Base-by-base conservation (phyloP, 2,329 filamentous ascomycete genomes). In the Ilyonectria mors-panacis region DNA sequence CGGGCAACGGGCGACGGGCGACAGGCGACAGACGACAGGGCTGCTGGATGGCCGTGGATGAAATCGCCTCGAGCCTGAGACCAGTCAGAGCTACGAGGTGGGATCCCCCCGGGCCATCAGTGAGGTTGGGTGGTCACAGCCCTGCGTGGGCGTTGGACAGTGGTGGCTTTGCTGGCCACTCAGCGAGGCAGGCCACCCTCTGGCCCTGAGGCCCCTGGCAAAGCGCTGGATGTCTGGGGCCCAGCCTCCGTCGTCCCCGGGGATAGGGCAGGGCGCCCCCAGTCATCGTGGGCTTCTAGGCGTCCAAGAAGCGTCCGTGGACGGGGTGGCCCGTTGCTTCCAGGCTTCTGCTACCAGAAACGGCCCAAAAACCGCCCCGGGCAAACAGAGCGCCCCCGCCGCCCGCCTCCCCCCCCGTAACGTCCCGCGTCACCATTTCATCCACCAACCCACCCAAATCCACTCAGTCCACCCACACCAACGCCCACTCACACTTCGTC, bases 381-480 rank as follows among this genome's bases (percentile, higher is more conserved):
- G 42, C 37, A 50, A 56, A 57, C 15, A 69, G 54, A 69, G 60
- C 70, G 69, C 71, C 68, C 50, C 61, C 66, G 66, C 69, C 70
- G 59, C 54, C 63, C 63, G 68, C 65, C 69, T 61, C 69, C 66
- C 65, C 65, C 37, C 69, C 64, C 71, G 60, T 73, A 62, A 73
- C 70, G 63, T 73, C 72, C 66, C 66, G 69, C 57, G 53, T 45
- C 67, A 58, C 65, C 72, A 70, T 65, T 17, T 62, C 72, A 65
- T 60, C 72, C 73, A 65, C 68, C 53, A 68, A 59, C 61, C 61
- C 60, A 61, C 67, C 37, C 58, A 48, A 72, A 67, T 64, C 73
- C 73, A 74, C 71, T 68, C 66, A 74, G 70, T 68, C 73, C 73
- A 75, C 73, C 62, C 63, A 59, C 58, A 66, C 62, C 63, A 51